phyloP scores from a whole-genome alignment of 345 rosid genomes.

The Bretschneidera sinensis region DNA sequence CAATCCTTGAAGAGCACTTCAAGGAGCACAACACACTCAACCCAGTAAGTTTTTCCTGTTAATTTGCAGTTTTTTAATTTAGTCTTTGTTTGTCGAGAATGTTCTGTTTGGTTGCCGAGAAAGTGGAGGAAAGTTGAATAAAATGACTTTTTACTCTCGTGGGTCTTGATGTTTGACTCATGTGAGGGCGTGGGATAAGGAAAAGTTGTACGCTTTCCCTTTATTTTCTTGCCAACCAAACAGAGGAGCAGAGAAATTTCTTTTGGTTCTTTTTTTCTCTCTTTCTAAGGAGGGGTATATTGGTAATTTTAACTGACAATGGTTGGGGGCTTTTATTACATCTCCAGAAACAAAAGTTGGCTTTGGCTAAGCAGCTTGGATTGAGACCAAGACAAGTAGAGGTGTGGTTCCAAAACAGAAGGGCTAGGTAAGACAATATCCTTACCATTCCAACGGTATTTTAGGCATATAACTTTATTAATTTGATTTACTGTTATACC shows the following conservation, averaged over 20 bases:
- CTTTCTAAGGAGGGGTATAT: conserved; percentile 4
- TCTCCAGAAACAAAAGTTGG: conserved; percentile 84
- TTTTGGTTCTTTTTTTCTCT: not conserved
- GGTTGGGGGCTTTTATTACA: not conserved
- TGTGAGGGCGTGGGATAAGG: not conserved
- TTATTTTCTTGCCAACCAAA: conserved; percentile 15
- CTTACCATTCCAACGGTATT: not conserved
- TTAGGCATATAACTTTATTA: not conserved
- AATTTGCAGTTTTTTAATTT: too few species aligned
- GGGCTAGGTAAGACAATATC: conserved; percentile 77
- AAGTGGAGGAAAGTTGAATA: conserved; percentile 42
- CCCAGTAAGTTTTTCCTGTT: conserved; percentile 49
- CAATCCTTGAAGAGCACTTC: conserved; percentile 88
- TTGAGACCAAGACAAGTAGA: conserved; percentile 90
- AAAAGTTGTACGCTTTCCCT: not conserved
- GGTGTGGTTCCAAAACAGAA: conserved; percentile 98
- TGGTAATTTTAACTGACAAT: conserved; percentile 10
- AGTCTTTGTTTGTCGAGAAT: too few species aligned
- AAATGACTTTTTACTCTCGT: not conserved
- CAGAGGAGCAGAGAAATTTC: not conserved
- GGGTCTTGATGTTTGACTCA: not conserved
- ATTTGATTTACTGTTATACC: not conserved
- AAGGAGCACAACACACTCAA: conserved; percentile 94
- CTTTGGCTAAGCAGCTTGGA: conserved; percentile 82
- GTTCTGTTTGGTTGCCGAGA: conserved; percentile 9